Evolutionary conservation across 2,329 filamentous ascomycete genomes (phyloP).

Genomic region (Fusarium foetens): DNA sequence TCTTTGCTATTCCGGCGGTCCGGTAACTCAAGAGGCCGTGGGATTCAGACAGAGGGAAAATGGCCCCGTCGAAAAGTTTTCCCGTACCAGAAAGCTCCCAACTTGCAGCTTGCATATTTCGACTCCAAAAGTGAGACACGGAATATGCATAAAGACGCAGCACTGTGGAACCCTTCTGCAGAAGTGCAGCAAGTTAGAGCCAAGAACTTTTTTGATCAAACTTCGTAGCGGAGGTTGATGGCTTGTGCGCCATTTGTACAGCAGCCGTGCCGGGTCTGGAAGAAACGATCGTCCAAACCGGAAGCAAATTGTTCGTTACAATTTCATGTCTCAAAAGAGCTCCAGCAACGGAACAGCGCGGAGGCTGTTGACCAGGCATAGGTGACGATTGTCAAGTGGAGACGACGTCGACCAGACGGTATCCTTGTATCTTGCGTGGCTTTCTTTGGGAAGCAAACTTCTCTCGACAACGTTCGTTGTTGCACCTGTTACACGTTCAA

Average conservation of each 20-base stretch:
- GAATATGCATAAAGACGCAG: constrained; percentile 19
- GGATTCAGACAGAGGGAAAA: background rate
- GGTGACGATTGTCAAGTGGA: constrained; percentile 11
- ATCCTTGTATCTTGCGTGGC: constrained; percentile 28
- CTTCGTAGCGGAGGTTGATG: background rate
- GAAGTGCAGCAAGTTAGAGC: background rate
- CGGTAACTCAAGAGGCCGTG: constrained; percentile 7
- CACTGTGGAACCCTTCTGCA: constrained; percentile 28
- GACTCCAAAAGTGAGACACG: constrained; percentile 12
- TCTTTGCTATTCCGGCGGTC: constrained; percentile 15
- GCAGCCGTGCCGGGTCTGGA: background rate
- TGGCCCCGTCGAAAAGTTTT: constrained; percentile 33
- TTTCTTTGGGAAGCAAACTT: constrained; percentile 31
- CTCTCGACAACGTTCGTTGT: constrained; percentile 1
- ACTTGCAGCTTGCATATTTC: constrained; percentile 28
- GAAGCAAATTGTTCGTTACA: background rate
- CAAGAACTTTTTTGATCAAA: background rate
- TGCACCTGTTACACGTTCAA: constrained; percentile 5
- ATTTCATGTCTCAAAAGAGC: background rate
- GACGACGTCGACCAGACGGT: constrained; percentile 13
- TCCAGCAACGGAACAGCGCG: constrained; percentile 29
- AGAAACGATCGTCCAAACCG: background rate
- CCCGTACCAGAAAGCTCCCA: constrained; percentile 7
- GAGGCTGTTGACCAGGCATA: constrained; percentile 9
- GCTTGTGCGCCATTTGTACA: constrained; percentile 2